Evolutionary conservation across 192 early-diverging fungal genomes (phyloP), one percentile per base, ranked within the genome.

Genomic region (Coemansia sp.): DNA sequence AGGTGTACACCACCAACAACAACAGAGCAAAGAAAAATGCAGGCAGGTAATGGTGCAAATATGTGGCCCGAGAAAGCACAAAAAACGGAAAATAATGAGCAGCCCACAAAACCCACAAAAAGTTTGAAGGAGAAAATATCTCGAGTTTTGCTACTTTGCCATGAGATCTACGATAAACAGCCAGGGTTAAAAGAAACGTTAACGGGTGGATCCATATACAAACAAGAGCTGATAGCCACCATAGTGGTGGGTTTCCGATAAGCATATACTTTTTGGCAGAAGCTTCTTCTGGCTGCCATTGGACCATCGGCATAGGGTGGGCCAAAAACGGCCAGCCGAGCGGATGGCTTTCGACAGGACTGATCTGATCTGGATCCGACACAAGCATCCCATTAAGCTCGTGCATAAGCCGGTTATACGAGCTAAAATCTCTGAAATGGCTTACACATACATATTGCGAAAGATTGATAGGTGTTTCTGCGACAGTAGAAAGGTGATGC

Each of bases 321-420:
- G 77, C 71, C 48, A 91, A 59, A 11, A 96, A 79, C 20, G 94
- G 96, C 95, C 95, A 98, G 54, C 94, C 86, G 8, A 64, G 72
- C 0, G 96, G 94, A 34, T 72, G 57, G 12, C 94, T 96, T 10
- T 92, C 87, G 2, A 99, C 68, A 0, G 68, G 63, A 60, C 91
- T 92, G 71, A 91, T 87, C 71, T 92, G 90, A 72, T 97, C 93
- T 7, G 92, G 91, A 67, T 97, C 92, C 1, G 91, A 90, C 42
- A 92, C 83, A 38, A 99, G 78, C 33, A 94, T 94, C 61, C 96
- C 92, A 83, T 99, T 99, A 6, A 91, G 86, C 1, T 89, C 89
- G 89, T 90, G 92, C 96, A 99, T 99, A 97, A 99, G 31, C 90
- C 4, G 90, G 36, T 38, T 38, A 38, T 38, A 38, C 5, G 36